Percentiles rank a stretch among this genome's conserved stretches.
These are phyloP conservation scores for Xylaria sp. DNA, from an alignment of 2,329 filamentous ascomycete genomes.

Conservation along the genomic window DNA sequence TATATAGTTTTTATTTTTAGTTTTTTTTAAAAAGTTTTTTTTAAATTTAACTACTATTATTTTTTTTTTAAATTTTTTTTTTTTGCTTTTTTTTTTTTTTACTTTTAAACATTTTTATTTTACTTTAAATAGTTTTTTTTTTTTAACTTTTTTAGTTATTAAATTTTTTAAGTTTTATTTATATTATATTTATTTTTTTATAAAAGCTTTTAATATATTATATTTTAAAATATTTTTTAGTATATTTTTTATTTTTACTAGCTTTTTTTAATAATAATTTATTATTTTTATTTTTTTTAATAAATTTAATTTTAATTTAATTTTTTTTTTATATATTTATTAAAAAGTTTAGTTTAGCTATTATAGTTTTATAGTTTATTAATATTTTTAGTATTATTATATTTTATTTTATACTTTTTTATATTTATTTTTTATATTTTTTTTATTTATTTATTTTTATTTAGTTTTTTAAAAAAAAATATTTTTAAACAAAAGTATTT, in stretches of 20 bases:
- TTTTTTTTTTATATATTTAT: not conserved
- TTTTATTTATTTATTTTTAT: not conserved
- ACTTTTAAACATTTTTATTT: too few relatives aligned
- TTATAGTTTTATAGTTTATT: not conserved
- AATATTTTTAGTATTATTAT: not conserved
- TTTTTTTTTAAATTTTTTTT: too few relatives aligned
- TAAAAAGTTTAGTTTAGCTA: too few relatives aligned
- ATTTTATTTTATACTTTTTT: not conserved
- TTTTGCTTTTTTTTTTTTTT: too few relatives aligned
- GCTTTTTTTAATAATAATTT: not conserved
- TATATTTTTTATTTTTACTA: too few relatives aligned
- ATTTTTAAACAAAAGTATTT: not conserved
- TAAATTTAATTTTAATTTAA: not conserved
- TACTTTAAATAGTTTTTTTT: too few relatives aligned
- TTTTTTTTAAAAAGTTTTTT: too few relatives aligned
- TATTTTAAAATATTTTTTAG: not conserved
- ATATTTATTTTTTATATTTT: not conserved
- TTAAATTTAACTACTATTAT: too few relatives aligned
- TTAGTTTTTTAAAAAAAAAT: not conserved
- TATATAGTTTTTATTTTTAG: too few relatives aligned
- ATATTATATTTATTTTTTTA: not conserved
- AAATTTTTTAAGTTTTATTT: not conserved
- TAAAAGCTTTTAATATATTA: not conserved
- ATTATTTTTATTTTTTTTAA: not conserved
- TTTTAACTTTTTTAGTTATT: not conserved